Base-by-base conservation (phyloP, 1,284 basidiomycete species). In the Volvariella surrecta region DNA sequence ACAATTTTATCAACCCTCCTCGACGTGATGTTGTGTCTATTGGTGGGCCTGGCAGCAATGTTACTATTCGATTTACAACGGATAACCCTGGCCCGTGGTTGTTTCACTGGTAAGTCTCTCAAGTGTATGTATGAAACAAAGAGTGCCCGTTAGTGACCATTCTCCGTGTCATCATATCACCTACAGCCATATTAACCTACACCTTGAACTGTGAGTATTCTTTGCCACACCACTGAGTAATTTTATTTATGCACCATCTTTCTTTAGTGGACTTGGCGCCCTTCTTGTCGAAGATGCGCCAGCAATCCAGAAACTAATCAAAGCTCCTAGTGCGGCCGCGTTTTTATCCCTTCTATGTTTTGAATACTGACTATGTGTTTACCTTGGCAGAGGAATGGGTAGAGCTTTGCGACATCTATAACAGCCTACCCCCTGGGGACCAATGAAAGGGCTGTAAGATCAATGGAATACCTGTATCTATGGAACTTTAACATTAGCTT, bases 61-160 rank as follows among this genome's bases (percentile, higher is more conserved):
- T 57, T 9, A 59, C 60, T 3, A 53, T 63, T 35, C 56, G 63
- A 8, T 63, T 63, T 46, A 43, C 43, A 3, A 62, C 62, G 1
- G 57, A 64, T 43, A 65, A 64, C 43, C 43, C 63, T 24, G 70
- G 68, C 1, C 67, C 68, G 1, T 72, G 70, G 69, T 62, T 70
- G 46, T 47, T 71, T 17, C 68, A 70, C 45, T 70, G 68, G 55
- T 62, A 40, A 43, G 60, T 55, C 11, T 17, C 38, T 37, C 21
- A 34, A 32, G 28, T 31, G 30, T 16, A 17, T 13, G 19, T 31
- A 28, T 11, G 11, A 2, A 22, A 24, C 28, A 11, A 28, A 28
- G n/a, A n/a, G n/a, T n/a, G n/a, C n/a, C n/a, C n/a, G n/a, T n/a
- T n/a, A 28, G 6, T 28, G 24, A 28, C 24, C 6, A 28, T 6